Evolutionary conservation across 306 rosid species (phyloP), one percentile per base, ranked within the genome.

Genomic region (Ochetophila trinervis): DNA sequence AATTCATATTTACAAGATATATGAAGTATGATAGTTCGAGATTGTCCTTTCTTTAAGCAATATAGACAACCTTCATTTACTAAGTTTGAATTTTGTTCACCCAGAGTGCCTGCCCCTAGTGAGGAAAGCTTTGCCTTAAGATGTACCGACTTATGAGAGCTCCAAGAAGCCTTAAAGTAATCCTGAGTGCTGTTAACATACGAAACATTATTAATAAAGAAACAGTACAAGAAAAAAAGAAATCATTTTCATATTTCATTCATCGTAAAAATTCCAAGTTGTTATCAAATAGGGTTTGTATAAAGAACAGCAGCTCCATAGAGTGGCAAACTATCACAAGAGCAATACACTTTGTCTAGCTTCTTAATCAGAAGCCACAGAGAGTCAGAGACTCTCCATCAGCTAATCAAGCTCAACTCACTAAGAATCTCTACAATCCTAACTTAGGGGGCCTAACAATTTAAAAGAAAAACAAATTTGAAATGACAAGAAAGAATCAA

Each of bases 121-220:
- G 84, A 67, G 8, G 82, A 63, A 24, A 44, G 72, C 80, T 87
- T 89, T 53, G 79, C 88, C 72, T 86, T 89, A 74, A 74, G 63
- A 85, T 89, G 98, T 74, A 84, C 91, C 6, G 96, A 66, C 66
- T 87, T 93, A 81, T 93, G 98, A 6, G 86, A 78, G 86, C 85
- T 86, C 98, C 98, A 93, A 17, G 97, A 89, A 50, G 87, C 83
- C 82, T 93, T 93, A 74, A 93, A 93, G 75, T 97, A 93, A 60
- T 93, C 97, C 86, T 93, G 98, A 50, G 98, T 58, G 74, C 98
- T 93, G 86, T 81, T 81, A 76, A 66, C 70, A 74, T 51, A 75
- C 55, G n/a, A 21, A 49, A 60, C 30, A 22, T n/a, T 55, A 34
- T 51, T 20, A 63, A 27, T 27, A 27, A 27, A 27, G 32, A 27